Conservation (phyloP, 2,329 filamentous ascomycete genomes). For the Chrysosporium queenslandicum region DNA sequence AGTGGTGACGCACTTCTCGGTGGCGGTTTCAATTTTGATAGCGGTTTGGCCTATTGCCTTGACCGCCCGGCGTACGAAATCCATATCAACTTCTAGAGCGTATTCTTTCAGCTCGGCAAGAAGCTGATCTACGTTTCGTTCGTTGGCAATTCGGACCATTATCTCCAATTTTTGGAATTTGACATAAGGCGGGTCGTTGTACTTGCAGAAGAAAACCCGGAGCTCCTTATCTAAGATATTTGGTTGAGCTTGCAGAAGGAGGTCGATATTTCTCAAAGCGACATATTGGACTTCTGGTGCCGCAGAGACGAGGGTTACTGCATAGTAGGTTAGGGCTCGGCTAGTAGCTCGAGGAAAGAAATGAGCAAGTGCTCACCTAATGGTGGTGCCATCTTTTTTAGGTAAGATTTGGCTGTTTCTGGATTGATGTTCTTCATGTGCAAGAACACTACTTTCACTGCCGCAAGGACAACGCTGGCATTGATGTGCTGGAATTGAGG, state of each 20-base stretch:
- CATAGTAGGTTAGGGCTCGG: constrained; percentile 5
- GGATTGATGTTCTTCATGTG: constrained; percentile 80
- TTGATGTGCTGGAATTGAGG: constrained; percentile 99
- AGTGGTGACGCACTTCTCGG: constrained; percentile 90
- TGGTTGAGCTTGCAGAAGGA: constrained; percentile 88
- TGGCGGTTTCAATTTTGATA: constrained; percentile 93
- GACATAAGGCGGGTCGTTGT: constrained; percentile 95
- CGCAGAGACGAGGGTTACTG: constrained; percentile 90
- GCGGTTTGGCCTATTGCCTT: constrained; percentile 96
- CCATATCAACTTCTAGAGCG: constrained; percentile 96
- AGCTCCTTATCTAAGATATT: constrained; percentile 96
- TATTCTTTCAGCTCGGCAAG: constrained; percentile 94
- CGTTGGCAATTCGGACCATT: constrained; percentile 98
- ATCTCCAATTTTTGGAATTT: constrained; percentile 98
- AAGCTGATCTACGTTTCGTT: constrained; percentile 89
- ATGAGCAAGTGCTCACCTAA: constrained; percentile 50
- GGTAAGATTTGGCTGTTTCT: constrained; percentile 71
- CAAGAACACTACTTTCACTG: constrained; percentile 93
- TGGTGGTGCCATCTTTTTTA: constrained; percentile 98
- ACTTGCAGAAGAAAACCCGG: constrained; percentile 99
- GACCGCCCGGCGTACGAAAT: constrained; percentile 88
- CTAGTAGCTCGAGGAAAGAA: neutral
- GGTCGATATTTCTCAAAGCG: constrained; percentile 87
- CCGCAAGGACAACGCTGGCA: constrained; percentile 90
- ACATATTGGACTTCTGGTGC: constrained; percentile 97